A percentile compares a stretch with the other conserved stretches of the same genome.
These are phyloP conservation scores for Fusarium tuaranense DNA, from an alignment of 2,329 filamentous ascomycete species.

Conservation along the genomic window DNA sequence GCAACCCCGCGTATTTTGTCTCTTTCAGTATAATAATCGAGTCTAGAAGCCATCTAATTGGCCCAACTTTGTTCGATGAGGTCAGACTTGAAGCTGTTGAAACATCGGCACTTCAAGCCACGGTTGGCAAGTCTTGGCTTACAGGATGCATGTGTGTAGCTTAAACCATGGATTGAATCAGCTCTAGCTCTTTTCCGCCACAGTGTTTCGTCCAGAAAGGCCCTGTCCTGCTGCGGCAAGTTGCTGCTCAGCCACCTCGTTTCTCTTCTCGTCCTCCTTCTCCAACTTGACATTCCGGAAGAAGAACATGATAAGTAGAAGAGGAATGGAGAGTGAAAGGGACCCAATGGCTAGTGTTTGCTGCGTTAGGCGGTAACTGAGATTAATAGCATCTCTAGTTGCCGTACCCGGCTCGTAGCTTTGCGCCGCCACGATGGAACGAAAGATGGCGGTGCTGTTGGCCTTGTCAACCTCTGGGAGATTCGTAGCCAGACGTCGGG, in stretches of 20 bases:
- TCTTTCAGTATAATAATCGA: neutral
- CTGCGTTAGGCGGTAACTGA: conserved; percentile 25
- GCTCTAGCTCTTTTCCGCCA: neutral
- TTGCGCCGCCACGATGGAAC: conserved; percentile 24
- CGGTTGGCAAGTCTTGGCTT: neutral
- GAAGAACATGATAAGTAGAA: conserved; percentile 12
- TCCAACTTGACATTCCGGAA: conserved; percentile 23
- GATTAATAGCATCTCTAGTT: conserved; percentile 10
- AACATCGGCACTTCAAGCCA: neutral
- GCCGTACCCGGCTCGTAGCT: conserved; percentile 11
- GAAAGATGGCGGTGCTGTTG: conserved; percentile 19
- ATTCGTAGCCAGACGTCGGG: neutral
- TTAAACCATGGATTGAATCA: no score
- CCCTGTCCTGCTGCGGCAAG: conserved; percentile 3
- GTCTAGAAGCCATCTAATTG: neutral
- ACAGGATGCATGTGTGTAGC: no score
- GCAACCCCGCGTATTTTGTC: neutral
- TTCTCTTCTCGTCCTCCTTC: conserved; percentile 27
- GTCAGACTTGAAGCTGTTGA: neutral
- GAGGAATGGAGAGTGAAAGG: conserved; percentile 7
- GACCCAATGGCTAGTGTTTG: conserved; percentile 32
- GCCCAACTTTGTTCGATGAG: neutral
- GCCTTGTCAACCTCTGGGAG: conserved; percentile 11
- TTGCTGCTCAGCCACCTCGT: conserved; percentile 26
- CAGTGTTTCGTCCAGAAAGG: neutral